Conservation (phyloP, 2,329 filamentous ascomycete species). For the Hypoxylon sp. region DNA sequence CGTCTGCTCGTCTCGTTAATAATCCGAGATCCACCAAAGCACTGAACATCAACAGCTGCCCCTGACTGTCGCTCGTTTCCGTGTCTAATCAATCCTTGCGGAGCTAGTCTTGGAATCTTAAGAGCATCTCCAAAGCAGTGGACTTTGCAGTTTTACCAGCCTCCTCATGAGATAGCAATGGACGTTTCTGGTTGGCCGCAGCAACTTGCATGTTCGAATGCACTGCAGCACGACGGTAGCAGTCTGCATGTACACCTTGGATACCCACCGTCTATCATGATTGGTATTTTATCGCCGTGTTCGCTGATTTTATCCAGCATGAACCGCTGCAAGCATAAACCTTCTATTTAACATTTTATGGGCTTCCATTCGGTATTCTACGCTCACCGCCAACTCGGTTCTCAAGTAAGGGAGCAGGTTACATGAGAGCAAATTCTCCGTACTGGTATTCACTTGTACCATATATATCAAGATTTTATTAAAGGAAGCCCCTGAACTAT, state of each 20-base stretch:
- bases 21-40: constrained; percentile 10
- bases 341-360: constrained; percentile 8
- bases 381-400: constrained; percentile 21
- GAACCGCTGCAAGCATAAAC: constrained; percentile 32
- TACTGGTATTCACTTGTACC: constrained; percentile 5
- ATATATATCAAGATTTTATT: constrained; percentile 21
- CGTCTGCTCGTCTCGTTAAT: constrained; percentile 14
- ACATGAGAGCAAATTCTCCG: constrained; percentile 17
- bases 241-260: constrained; percentile 9
- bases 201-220: constrained; percentile 21
- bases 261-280: constrained; percentile 15
- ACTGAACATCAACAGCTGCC: constrained; percentile 15
- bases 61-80: constrained; percentile 33
- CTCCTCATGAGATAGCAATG: constrained; percentile 35
- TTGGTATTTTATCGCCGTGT: constrained; percentile 36
- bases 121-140: constrained; percentile 29
- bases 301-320: constrained; percentile 32
- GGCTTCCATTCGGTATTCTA: constrained; percentile 25
- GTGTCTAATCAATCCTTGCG: constrained; percentile 23
- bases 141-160: constrained; percentile 26
- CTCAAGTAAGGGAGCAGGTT: constrained; percentile 4
- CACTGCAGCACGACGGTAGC: constrained; percentile 21
- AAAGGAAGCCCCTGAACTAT: constrained; percentile 37
- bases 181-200: constrained; percentile 34
- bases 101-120: constrained; percentile 26